Conservation (phyloP, 345 rosid genomes). For the Fremontodendron californicum region DNA sequence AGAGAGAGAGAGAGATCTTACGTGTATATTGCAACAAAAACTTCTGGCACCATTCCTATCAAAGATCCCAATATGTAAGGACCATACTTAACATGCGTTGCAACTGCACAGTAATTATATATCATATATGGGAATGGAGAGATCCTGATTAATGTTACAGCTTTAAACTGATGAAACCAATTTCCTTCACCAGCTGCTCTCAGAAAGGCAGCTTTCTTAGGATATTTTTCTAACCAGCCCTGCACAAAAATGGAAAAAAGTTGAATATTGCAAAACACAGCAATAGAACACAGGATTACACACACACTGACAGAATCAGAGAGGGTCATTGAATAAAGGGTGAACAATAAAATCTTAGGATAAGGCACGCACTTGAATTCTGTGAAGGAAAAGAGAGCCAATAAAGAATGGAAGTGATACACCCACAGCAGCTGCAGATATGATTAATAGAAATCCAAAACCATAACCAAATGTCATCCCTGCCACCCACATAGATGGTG, state of each 20-base stretch:
- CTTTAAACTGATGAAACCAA: conserved; percentile 89
- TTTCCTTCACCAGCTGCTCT: conserved; percentile 91
- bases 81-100: conserved; percentile 73
- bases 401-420: conserved; percentile 84
- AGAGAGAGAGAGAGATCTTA: conserved; percentile 31
- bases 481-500: conserved; percentile 98
- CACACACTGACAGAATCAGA: background rate
- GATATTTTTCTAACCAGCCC: conserved; percentile 90
- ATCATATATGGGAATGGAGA: conserved; percentile 94
- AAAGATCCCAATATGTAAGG: conserved; percentile 90
- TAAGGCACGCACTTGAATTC: conserved; percentile 56
- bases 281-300: background rate
- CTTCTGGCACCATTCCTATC: conserved; percentile 86
- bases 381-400: conserved; percentile 80
- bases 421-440: conserved; percentile 63
- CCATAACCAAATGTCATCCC: conserved; percentile 98
- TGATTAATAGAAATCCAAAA: conserved; percentile 70
- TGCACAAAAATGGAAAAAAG: conserved; percentile 21
- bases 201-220: conserved; percentile 81
- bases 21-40: conserved; percentile 92
- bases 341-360: conserved; percentile 6
- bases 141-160: conserved; percentile 77
- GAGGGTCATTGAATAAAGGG: background rate
- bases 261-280: conserved; percentile 2
- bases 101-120: conserved; percentile 91